These are phyloP conservation scores for Barnettozyma botsteinii DNA, from an alignment of 805 yeast genomes.

Conservation along the genomic window DNA sequence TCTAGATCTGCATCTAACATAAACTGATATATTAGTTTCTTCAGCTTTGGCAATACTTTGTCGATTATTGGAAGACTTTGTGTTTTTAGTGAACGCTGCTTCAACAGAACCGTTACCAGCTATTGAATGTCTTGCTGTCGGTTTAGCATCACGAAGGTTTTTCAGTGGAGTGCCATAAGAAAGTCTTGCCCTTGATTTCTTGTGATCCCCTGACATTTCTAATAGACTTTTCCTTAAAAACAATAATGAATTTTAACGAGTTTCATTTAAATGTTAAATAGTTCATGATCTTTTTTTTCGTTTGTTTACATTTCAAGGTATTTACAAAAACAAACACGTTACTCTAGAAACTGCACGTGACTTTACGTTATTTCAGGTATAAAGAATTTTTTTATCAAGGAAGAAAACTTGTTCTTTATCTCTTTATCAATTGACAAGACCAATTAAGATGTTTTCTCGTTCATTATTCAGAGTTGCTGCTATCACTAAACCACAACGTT, in stretches of 20 bases:
- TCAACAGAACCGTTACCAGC: not conserved
- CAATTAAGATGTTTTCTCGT: conserved; percentile 25
- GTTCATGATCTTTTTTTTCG: not conserved
- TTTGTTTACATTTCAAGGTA: not conserved
- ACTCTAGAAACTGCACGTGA: conserved; percentile 2
- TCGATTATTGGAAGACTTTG: conserved; percentile 19
- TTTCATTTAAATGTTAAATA: too few species aligned
- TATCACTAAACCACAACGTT: conserved; percentile 14
- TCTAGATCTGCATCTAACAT: conserved; percentile 52
- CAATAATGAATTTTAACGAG: too few species aligned
- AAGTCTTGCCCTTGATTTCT: not conserved
- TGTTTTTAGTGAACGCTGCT: conserved; percentile 20
- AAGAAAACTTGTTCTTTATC: not conserved
- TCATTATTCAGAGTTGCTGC: conserved; percentile 24
- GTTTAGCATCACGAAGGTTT: not conserved
- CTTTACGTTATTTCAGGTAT: not conserved
- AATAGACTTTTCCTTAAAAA: too few species aligned
- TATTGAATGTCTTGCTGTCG: conserved; percentile 7
- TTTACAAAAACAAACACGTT: not conserved
- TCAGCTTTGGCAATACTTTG: conserved; percentile 12
- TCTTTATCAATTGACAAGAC: not conserved
- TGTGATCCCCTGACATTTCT: not conserved
- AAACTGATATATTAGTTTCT: conserved; percentile 44
- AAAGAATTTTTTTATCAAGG: not conserved
- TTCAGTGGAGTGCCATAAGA: conserved; percentile 1